A percentile compares a stretch with the other conserved stretches of the same genome.
phyloP scores from a whole-genome alignment of 139 green algal genomes.

The Chlamydomonas incerta region DNA sequence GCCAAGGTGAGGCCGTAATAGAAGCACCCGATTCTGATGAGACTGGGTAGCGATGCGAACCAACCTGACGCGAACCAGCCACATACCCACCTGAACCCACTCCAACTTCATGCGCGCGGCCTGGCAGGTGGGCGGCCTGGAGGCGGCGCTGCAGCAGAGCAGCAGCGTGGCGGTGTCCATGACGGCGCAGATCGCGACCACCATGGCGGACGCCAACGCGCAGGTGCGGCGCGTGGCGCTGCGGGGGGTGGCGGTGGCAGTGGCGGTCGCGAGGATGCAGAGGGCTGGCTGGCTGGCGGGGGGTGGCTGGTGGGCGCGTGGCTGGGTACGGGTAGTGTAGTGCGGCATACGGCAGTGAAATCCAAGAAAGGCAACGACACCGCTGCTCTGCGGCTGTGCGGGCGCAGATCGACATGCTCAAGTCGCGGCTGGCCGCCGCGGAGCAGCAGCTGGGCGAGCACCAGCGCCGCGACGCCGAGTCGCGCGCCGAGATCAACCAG shows the following conservation, averaged over 20 bases:
- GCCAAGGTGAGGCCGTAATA: not conserved
- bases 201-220: conserved; percentile 51
- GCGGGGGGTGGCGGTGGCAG: too few relatives aligned
- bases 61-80: too few relatives aligned
- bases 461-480: conserved; percentile 38
- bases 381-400: not conserved
- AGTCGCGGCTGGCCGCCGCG: conserved; percentile 40
- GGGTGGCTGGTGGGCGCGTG: too few relatives aligned
- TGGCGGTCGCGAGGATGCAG: too few relatives aligned
- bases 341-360: too few relatives aligned
- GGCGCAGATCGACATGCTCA: conserved; percentile 36
- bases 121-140: conserved; percentile 40
- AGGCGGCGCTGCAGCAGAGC: conserved; percentile 65
- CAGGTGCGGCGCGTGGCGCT: conserved; percentile 43
- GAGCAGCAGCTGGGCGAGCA: conserved; percentile 50
- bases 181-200: conserved; percentile 63
- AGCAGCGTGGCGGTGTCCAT: conserved; percentile 60
- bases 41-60: too few relatives aligned
- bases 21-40: too few relatives aligned
- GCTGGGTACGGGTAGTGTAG: too few relatives aligned
- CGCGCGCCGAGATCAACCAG: conserved; percentile 45
- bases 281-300: too few relatives aligned
- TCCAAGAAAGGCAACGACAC: too few relatives aligned
- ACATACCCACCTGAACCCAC: too few relatives aligned
- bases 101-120: too few relatives aligned